Conservation (phyloP, 2,329 filamentous ascomycete genomes). For the Leptodontidium sp. region DNA sequence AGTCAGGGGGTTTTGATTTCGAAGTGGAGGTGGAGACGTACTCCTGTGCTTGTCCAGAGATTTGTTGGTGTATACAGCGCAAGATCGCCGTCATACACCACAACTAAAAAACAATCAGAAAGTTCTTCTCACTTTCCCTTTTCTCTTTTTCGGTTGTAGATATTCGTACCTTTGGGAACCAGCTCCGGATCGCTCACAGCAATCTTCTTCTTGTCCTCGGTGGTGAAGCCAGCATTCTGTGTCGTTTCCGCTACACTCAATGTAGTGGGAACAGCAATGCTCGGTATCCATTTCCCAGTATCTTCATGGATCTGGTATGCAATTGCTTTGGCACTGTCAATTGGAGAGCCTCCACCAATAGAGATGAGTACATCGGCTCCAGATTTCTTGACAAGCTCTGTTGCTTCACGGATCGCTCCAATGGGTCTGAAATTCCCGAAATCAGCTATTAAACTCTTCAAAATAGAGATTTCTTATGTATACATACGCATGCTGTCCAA, state of each 20-base stretch:
- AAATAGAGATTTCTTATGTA: too few species aligned
- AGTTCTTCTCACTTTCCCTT: neutral
- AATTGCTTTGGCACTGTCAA: constrained; percentile 59
- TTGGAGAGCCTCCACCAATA: constrained; percentile 62
- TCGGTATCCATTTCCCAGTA: constrained; percentile 51
- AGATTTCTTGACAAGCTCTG: constrained; percentile 54
- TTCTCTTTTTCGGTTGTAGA: neutral
- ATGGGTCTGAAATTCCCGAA: constrained; percentile 48
- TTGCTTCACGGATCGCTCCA: constrained; percentile 61
- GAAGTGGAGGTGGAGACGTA: constrained; percentile 12
- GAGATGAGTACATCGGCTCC: constrained; percentile 62
- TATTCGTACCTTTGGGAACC: constrained; percentile 48
- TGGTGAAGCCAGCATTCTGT: constrained; percentile 59
- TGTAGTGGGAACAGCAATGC: constrained; percentile 58
- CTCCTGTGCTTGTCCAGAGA: constrained; percentile 59
- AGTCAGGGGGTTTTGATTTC: neutral
- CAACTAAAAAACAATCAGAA: constrained; percentile 41
- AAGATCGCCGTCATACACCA: constrained; percentile 62
- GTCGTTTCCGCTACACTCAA: constrained; percentile 64
- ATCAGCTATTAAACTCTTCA: neutral
- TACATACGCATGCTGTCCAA: constrained; percentile 58
- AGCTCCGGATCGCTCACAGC: constrained; percentile 53
- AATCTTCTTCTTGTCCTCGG: constrained; percentile 57
- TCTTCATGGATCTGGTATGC: constrained; percentile 53
- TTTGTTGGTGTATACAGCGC: constrained; percentile 58